Percentiles rank a stretch among this genome's conserved stretches.
phyloP scores from a whole-genome alignment of 225 moss, liverwort and hornwort genomes.

The Pseudisothecium myosuroides region DNA sequence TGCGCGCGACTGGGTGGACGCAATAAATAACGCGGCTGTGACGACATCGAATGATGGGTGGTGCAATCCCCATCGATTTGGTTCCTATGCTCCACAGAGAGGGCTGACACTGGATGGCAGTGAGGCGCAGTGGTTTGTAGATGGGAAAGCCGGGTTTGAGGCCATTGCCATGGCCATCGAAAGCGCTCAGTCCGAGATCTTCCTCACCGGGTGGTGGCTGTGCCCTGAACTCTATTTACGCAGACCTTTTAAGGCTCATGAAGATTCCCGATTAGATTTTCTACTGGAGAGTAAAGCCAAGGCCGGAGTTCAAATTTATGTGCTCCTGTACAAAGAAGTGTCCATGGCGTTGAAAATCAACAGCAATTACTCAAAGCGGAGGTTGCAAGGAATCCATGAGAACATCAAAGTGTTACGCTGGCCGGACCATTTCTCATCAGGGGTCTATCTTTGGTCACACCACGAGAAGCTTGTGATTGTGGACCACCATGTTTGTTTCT shows the following conservation, averaged over 20 bases:
- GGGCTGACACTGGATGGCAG: constrained; percentile 27
- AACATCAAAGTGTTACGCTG: constrained; percentile 45
- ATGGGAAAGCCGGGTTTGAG: constrained; percentile 42
- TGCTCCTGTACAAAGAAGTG: constrained; percentile 45
- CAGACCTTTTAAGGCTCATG: constrained; percentile 26
- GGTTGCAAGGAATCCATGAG: constrained; percentile 23
- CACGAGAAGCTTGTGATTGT: constrained; percentile 50
- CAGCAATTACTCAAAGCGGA: constrained; percentile 31
- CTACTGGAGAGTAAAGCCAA: constrained; percentile 28
- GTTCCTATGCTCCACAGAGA: constrained; percentile 33
- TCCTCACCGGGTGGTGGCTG: constrained; percentile 47
- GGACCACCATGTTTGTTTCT: constrained; percentile 30
- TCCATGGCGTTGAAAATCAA: constrained; percentile 47
- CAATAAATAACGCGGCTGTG: constrained; percentile 25
- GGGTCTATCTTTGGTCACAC: constrained; percentile 47
- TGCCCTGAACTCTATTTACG: constrained; percentile 43
- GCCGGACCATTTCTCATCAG: constrained; percentile 44
- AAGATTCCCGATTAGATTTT: constrained; percentile 16
- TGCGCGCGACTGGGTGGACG: constrained; percentile 44
- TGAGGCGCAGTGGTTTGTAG: constrained; percentile 40
- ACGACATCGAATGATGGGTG: constrained; percentile 27
- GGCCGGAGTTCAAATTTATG: constrained; percentile 31
- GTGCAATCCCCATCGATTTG: constrained; percentile 35
- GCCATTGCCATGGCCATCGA: constrained; percentile 36
- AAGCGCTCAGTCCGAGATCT: constrained; percentile 29